Evolutionary conservation across 2,329 filamentous ascomycete genomes (phyloP), one percentile per base, ranked within the genome.

Genomic region (Fusarium goolgardi): DNA sequence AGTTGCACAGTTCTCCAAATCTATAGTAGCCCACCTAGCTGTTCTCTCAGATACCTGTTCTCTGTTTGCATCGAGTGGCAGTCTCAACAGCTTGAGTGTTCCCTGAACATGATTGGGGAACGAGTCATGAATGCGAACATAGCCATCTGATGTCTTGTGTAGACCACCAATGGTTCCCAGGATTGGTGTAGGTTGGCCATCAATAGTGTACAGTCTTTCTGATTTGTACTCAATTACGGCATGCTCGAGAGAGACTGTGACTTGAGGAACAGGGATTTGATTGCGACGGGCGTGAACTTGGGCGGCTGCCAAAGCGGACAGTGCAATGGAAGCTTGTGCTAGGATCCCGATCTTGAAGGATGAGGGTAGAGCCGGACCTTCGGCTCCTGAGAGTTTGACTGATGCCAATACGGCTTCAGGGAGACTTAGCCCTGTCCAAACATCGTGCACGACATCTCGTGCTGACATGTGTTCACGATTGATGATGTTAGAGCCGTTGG

Each of bases 261-360:
- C 80, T 0, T 27, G 63, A 0, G 82, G 80, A 0, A 82, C 58
- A 0, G 61, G 1, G 0, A 34, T 25, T 0, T 54, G 9, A 11
- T 77, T 75, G 4, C 80, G 77, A 2, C 73, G 37, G 2, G 81
- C 75, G 59, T 82, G 76, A 15, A 86, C 71, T 11, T 83, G 76
- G 0, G 84, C 80, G 3, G 86, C 85, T 0, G 80, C 72, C 0
- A 88, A 76, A 0, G 83, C 83, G 0, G 86, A 83, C 0, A 85
- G 70, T 0, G 80, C 83, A 27, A 89, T 85, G 2, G 81, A 79
- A 13, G 80, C 77, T 68, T 88, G 85, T 0, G 85, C 85, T 1
- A 88, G 75, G 37, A 83, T 76, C 1, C 80, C 83, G 16, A 88
- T 80, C 58, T 85, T 86, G 78, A 83, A 88, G 0, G 85, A 88